These are phyloP conservation scores for Stemphylium beticola DNA, from an alignment of 2,329 filamentous ascomycete species.

Conservation along the genomic window DNA sequence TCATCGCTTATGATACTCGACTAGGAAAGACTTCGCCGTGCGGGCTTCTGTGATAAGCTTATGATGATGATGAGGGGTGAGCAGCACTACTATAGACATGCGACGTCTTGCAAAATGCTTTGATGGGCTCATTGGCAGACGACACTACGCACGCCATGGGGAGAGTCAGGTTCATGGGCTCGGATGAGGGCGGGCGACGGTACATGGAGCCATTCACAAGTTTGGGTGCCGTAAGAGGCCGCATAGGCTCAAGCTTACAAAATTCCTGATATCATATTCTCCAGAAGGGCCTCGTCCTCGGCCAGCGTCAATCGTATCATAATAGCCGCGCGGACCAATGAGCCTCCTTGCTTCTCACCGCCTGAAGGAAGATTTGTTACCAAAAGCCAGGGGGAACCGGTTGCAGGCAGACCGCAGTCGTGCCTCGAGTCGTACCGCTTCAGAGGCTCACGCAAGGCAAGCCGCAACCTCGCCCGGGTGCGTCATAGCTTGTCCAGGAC, in stretches of 20 bases:
- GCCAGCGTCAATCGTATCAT: conserved; percentile 16
- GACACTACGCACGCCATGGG: too few species aligned
- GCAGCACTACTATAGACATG: neutral
- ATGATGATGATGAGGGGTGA: conserved; percentile 10
- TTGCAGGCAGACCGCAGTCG: conserved; percentile 31
- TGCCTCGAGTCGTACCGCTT: conserved; percentile 32
- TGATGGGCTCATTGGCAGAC: neutral
- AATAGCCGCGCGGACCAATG: conserved; percentile 32
- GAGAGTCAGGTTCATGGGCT: neutral
- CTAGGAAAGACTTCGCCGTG: conserved; percentile 24
- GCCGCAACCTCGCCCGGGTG: conserved; percentile 19
- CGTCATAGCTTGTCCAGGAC: conserved; percentile 29
- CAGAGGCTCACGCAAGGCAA: conserved; percentile 22
- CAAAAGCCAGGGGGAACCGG: conserved; percentile 25
- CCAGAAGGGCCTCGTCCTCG: conserved; percentile 11
- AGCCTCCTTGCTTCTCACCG: conserved; percentile 32
- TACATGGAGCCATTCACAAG: conserved; percentile 2
- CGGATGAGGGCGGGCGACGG: conserved; percentile 2
- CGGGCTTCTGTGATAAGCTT: conserved; percentile 34
- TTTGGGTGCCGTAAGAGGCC: conserved; percentile 7
- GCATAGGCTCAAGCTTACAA: conserved; percentile 10
- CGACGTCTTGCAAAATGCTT: neutral
- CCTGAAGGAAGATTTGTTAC: conserved; percentile 26
- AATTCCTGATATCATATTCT: conserved; percentile 17
- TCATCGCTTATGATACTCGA: conserved; percentile 24